Evolutionary conservation across 2,329 filamentous ascomycete species (phyloP), one percentile per base, ranked within the genome.

Genomic region (Monilinia laxa): DNA sequence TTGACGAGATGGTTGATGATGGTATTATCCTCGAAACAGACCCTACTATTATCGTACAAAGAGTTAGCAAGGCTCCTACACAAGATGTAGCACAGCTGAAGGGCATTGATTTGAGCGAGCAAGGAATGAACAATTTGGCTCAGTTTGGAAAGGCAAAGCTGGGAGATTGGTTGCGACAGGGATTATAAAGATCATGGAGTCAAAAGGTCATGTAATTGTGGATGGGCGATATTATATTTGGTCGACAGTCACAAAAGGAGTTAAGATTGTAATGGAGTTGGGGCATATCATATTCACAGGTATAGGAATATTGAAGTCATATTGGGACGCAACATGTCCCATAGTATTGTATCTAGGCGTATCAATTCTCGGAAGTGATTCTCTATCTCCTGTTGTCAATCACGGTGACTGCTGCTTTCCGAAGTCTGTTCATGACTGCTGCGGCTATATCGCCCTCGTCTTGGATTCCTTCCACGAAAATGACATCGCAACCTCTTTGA

Each of bases 11-110:
- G 70, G 87, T 96, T 64, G 93, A 97, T 79, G 93, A 96, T 76
- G 95, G 95, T 68, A 96, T 98, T 77, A 94, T 99, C 74, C 87
- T 99, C 69, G 95, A 99, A 82, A 98, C 94, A 0, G 95, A 99
- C 78, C 93, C 95, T 0, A 94, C 95, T 70, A 91, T 97, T 75
- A 91, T 99, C 72, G 90, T 94, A 59, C 93, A 93, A 77, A 85
- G 95, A 73, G 95, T 98, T 75, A 97, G 92, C 84, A 90, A 90
- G 79, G 93, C 95, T 52, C 95, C 95, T 12, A 88, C 90, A 53
- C 91, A 96, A 75, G 95, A 99, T 80, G 89, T 93, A 73, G 84
- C 86, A 11, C 92, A 93, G 76, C 87, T 97, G 79, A 92, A 95
- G 83, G 92, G 91, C 77, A 94, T 98, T 79, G 94, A 98, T 78